Base-by-base conservation (phyloP, 108 stramenopile species). In the Schizochytrium sp. region DNA sequence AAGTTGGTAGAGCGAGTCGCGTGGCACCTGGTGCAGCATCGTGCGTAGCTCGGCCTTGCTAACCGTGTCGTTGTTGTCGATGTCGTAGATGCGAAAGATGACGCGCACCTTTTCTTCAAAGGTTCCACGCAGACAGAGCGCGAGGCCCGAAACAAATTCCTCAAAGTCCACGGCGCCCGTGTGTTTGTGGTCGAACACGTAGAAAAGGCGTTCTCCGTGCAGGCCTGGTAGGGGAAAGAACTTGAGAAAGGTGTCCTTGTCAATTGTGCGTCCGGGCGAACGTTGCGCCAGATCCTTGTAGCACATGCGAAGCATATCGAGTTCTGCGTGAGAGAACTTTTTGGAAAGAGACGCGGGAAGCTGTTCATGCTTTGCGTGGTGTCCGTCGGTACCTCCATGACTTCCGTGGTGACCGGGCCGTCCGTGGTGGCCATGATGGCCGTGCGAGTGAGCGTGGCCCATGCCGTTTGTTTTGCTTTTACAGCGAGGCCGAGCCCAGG, bases 231-330 rank as follows among this genome's bases (percentile, higher is more conserved):
- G 60, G 47, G 93, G 93, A 25, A 94, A 93, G 57, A 90, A 92
- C 60, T 93, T 93, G 57, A 93, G 63, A 34, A 94, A 94, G 5
- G 93, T 93, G 43, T 94, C 92, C 51, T 93, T 93, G 72, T 94
- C 93, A 57, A 94, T 91, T 5, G 89, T 63, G 25, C 28, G 91
- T 5, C 91, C 91, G 14, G 91, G 89, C 23, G 88, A 90, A 4
- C 92, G 91, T 43, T 92, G 91, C 45, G 92, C 91, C 19, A 93
- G 76, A 44, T 93, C 93, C 69, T 92, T 91, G 87, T 90, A 91
- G 83, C 89, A 91, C 91, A 90, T 90, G 25, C 89, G 91, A 72
- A 91, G 91, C 14, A 91, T 72, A 55, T 91, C 90, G 19, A 91
- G 89, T 58, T 91, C 91, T 34, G 45, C 48, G 25, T 83, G 48